Base-by-base conservation (phyloP, 2,329 filamentous ascomycete species). In the Hypoxylon rubiginosum region DNA sequence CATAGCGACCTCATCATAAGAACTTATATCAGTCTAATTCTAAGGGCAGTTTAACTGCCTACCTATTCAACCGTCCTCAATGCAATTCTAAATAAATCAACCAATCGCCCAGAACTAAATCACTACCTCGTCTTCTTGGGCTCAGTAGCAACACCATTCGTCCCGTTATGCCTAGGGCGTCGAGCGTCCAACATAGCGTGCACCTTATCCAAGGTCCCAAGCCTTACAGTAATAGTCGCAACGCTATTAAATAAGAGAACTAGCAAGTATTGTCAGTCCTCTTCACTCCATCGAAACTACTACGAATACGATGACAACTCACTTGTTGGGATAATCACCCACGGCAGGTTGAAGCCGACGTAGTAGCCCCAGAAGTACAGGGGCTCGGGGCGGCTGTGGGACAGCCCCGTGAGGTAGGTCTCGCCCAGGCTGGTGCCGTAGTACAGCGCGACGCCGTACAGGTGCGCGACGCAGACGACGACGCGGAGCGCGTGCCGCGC, bases 331-430 rank as follows among this genome's bases (percentile, higher is more conserved):
- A 90, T 81, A 0, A 88, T 70, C 0, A 81, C 84, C 88, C 88
- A 91, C 0, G 88, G 86, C 15, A 83, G 73, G 72, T 91, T 91
- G 75, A 89, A 85, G 2, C 84, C 85, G 4, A 87, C 79, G 66
- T 88, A 90, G 71, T 90, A 91, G 17, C 86, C 79, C 88, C 88
- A 90, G 71, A 86, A 89, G 71, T 91, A 91, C 30, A 86, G 74
- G 21, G 81, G 78, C 76, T 90, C 88, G 1, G 88, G 88, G 24
- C 88, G 82, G 69, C 85, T 88, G 72, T 88, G 85, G 19, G 79
- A 79, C 21, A 81, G 76, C 2, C 83, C 85, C 13, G 76, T 78
- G 64, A 82, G 77, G 34, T 77, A 78, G 61, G 81, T 75, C 64
- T 88, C 86, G 52, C 81, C 79, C 58, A 83, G 78, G 73, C 84